phyloP scores from a whole-genome alignment of 2,329 filamentous ascomycete genomes.

The Sarocladiaceae sp. region DNA sequence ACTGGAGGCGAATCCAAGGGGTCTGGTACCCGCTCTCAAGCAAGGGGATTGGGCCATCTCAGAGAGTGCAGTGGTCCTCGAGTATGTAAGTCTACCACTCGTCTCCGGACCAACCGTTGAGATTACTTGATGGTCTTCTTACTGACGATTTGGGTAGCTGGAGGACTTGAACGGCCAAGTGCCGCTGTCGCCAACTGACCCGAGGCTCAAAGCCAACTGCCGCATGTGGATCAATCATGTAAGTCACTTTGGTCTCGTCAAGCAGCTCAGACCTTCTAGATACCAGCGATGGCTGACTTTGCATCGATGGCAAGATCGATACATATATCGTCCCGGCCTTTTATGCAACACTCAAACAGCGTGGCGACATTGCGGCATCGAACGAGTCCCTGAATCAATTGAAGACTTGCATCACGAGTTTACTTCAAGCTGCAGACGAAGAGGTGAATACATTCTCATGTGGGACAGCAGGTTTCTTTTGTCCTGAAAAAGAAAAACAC shows the following conservation, averaged over 20 bases:
- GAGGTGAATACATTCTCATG: slow-evolving; percentile 20
- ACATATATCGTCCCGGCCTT: slow-evolving; percentile 69
- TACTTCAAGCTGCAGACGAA: slow-evolving; percentile 42
- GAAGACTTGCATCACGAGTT: slow-evolving; percentile 52
- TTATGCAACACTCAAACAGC: slow-evolving; percentile 65
- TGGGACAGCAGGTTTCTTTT: too few relatives aligned
- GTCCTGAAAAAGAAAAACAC: too few relatives aligned
- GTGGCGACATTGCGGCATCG: slow-evolving; percentile 38
- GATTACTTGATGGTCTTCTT: too few relatives aligned
- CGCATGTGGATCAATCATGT: slow-evolving; percentile 79
- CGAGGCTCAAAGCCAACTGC: slow-evolving; percentile 65
- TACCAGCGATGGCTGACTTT: too few relatives aligned
- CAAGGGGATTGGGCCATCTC: slow-evolving; percentile 78
- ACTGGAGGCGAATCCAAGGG: slow-evolving; percentile 69
- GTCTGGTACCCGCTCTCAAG: slow-evolving; percentile 68
- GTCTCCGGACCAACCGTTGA: not conserved
- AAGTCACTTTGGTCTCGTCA: slow-evolving; percentile 21
- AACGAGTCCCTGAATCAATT: slow-evolving; percentile 40
- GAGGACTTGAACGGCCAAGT: slow-evolving; percentile 62
- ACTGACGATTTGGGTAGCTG: slow-evolving; percentile 44
- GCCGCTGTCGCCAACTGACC: slow-evolving; percentile 56
- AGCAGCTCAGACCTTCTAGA: too few relatives aligned
- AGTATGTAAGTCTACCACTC: slow-evolving; percentile 57
- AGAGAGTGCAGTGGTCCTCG: slow-evolving; percentile 75
- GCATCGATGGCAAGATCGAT: slow-evolving; percentile 52